Conservation (phyloP, 2,329 filamentous ascomycete species). For the Apiospora aurea region DNA sequence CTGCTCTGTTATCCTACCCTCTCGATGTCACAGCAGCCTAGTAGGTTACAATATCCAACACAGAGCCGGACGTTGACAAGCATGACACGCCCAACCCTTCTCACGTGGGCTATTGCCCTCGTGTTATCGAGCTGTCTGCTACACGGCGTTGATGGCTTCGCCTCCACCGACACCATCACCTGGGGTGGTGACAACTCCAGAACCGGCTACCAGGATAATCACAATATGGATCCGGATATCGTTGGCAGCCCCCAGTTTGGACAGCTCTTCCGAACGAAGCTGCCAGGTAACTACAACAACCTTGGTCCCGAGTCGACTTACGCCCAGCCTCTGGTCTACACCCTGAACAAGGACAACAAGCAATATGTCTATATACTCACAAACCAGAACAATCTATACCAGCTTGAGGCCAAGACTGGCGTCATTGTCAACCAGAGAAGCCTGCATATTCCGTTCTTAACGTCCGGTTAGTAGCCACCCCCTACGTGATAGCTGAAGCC, state of each 20-base stretch:
- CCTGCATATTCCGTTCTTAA: constrained; percentile 56
- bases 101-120: constrained; percentile 23
- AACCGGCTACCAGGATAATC: constrained; percentile 62
- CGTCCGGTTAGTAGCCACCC: constrained; percentile 30
- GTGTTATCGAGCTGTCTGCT: constrained; percentile 16
- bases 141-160: constrained; percentile 36
- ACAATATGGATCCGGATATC: constrained; percentile 68
- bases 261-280: constrained; percentile 58
- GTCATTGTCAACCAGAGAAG: constrained; percentile 55
- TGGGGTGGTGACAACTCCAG: constrained; percentile 65
- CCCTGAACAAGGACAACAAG: constrained; percentile 50
- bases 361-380: constrained; percentile 65
- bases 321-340: constrained; percentile 59
- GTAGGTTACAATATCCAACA: neutral
- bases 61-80: neutral
- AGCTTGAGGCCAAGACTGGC: constrained; percentile 61
- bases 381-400: constrained; percentile 65
- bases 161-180: constrained; percentile 62
- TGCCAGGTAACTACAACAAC: constrained; percentile 60
- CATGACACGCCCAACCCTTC: constrained; percentile 10
- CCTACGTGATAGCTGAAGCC: neutral
- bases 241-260: constrained; percentile 63
- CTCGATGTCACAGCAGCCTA: neutral
- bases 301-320: constrained; percentile 57
- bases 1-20: neutral